These are phyloP conservation scores for Fusarium nanum DNA, from an alignment of 2,329 filamentous ascomycete species.

Conservation along the genomic window DNA sequence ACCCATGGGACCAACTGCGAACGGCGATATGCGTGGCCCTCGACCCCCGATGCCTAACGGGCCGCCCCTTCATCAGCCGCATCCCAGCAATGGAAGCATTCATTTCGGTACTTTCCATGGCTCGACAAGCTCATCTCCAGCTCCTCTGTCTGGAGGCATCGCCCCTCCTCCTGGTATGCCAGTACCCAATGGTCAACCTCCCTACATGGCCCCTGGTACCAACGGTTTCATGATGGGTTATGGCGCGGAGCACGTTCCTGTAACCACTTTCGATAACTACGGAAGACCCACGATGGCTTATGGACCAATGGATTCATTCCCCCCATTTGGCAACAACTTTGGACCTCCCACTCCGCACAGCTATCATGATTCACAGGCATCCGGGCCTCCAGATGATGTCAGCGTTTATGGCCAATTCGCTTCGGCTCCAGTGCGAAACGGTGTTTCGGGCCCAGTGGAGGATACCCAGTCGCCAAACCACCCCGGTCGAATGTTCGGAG, in stretches of 20 bases:
- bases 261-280: slow-evolving; percentile 52
- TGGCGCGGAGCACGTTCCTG: slow-evolving; percentile 52
- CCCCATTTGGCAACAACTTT: slow-evolving; percentile 54
- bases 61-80: slow-evolving; percentile 61
- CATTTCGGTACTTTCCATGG: slow-evolving; percentile 67
- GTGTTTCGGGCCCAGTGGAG: slow-evolving; percentile 46
- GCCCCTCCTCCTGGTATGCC: slow-evolving; percentile 62
- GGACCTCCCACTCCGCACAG: slow-evolving; percentile 69
- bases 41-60: slow-evolving; percentile 51
- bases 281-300: slow-evolving; percentile 53
- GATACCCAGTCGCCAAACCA: slow-evolving; percentile 48
- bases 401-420: slow-evolving; percentile 56
- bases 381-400: slow-evolving; percentile 60
- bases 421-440: slow-evolving; percentile 55
- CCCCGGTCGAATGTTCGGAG: slow-evolving; percentile 49
- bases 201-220: slow-evolving; percentile 49
- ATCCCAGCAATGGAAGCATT: slow-evolving; percentile 66
- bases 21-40: slow-evolving; percentile 51
- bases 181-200: slow-evolving; percentile 49
- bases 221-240: slow-evolving; percentile 55
- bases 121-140: slow-evolving; percentile 69
- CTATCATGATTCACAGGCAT: slow-evolving; percentile 71
- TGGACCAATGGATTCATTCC: slow-evolving; percentile 52
- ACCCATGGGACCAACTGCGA: slow-evolving; percentile 47
- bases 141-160: slow-evolving; percentile 59